Base-by-base conservation (phyloP, 352 stramenopile genomes). In the Aphanomyces stellatus region DNA sequence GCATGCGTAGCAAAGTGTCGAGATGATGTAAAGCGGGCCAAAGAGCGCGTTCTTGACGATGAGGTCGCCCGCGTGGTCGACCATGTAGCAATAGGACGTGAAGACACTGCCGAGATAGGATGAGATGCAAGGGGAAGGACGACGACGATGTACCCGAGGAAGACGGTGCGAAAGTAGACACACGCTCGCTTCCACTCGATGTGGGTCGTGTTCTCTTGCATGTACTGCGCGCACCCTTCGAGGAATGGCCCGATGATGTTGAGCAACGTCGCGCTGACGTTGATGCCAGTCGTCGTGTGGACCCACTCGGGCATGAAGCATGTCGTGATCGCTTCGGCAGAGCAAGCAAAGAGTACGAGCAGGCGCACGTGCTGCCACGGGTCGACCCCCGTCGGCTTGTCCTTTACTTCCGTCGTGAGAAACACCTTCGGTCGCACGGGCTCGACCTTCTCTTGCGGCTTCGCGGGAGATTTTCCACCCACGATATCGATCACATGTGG, bases 41-140 rank as follows among this genome's bases (percentile, higher is more conserved):
- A 70, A 63, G 7, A 77, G 42, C 25, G 81, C 55, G 43, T 62
- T 81, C 5, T 46, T 33, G 0, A 67, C 62, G 51, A 80, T 89
- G 8, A 94, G 75, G 48, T 92, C 86, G 2, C 86, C 82, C 1
- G 86, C 86, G 55, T 94, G 86, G 67, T 94, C 86, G 4, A 78
- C 81, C 86, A 94, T 94, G 74, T 90, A 94, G 61, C 84, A 86
- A 59, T 88, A 94, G n/a, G 84, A 93, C 46, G 86, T 94, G 61
- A 94, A 91, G 15, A 91, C 86, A 1, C 86, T 94, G 51, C 27
- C 2, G n/a, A 5, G 28, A 59, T 5, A 30, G 8, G 7, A 15
- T 27, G 22, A 28, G 31, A 49, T n/a, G 51, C 17, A 53, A 8
- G 17, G 27, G 11, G 35, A 59, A 13, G 25, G 51, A 19, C 48